Percentiles rank a stretch among this genome's conserved stretches.
Conservation (phyloP, 2,329 filamentous ascomycete genomes). For the Scytalidium sp. region DNA sequence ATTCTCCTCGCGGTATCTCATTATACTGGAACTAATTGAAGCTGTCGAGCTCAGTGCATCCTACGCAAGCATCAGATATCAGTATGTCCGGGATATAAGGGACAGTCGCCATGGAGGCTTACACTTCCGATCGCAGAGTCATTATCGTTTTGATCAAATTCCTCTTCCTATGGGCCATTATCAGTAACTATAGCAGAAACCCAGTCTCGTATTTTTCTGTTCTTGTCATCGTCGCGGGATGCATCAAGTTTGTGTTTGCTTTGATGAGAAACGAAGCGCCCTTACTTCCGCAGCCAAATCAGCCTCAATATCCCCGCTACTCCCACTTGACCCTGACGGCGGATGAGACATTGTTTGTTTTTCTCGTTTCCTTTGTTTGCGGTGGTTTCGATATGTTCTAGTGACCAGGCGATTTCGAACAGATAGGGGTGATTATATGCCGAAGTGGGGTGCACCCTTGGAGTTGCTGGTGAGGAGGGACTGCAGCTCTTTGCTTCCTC, state of each 20-base stretch:
- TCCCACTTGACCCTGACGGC: neutral
- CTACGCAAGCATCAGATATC: neutral
- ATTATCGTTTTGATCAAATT: neutral
- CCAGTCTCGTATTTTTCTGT: neutral
- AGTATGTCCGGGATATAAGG: no score
- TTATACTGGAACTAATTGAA: constrained; percentile 19
- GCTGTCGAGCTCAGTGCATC: constrained; percentile 11
- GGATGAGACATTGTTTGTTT: neutral
- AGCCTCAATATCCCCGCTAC: neutral
- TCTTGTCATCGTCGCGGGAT: neutral
- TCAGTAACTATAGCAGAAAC: neutral
- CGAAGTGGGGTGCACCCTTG: no score
- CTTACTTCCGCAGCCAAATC: neutral
- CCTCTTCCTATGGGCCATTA: neutral
- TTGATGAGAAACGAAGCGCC: neutral
- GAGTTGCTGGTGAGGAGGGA: no score
- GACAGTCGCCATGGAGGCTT: neutral
- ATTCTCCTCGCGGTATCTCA: constrained; percentile 19
- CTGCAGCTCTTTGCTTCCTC: no score
- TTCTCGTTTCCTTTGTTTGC: no score
- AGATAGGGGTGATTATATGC: no score
- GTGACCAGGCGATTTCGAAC: no score
- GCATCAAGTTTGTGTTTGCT: neutral
- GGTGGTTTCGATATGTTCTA: neutral
- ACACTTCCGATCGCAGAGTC: constrained; percentile 1